Evolutionary conservation across 768 basidiomycete species (phyloP).

Genomic region (Chiua virens): DNA sequence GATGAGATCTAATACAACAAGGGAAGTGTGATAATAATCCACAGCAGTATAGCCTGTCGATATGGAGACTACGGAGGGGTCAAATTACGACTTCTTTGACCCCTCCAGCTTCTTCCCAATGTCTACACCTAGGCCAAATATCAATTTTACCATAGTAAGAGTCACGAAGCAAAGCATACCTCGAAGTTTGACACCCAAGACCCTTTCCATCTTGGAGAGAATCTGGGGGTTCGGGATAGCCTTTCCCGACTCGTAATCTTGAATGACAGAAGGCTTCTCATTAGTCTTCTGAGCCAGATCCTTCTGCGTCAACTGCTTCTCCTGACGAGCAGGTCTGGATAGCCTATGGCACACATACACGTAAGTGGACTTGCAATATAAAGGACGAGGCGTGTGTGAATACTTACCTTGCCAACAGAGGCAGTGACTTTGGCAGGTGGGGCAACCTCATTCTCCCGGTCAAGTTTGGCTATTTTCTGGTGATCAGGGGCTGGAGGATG

Average conservation of each 20-base stretch:
- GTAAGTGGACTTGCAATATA: neutral
- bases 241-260: slow-evolving; percentile 87
- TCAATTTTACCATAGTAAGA: slow-evolving; percentile 1
- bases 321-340: slow-evolving; percentile 80
- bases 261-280: slow-evolving; percentile 84
- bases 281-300: slow-evolving; percentile 92
- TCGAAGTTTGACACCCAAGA: slow-evolving; percentile 84
- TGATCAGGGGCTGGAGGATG: slow-evolving; percentile 77
- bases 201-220: slow-evolving; percentile 85
- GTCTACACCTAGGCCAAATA: slow-evolving; percentile 51
- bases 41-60: slow-evolving; percentile 27
- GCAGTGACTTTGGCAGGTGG: slow-evolving; percentile 80
- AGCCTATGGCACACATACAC: slow-evolving; percentile 47
- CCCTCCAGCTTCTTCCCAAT: slow-evolving; percentile 88
- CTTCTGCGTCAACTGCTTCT: slow-evolving; percentile 82
- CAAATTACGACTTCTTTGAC: slow-evolving; percentile 66
- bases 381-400: neutral
- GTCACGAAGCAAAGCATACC: slow-evolving; percentile 48
- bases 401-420: slow-evolving; percentile 68
- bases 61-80: slow-evolving; percentile 37
- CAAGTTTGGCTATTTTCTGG: slow-evolving; percentile 90
- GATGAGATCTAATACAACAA: slow-evolving; percentile 23
- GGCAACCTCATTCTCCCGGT: slow-evolving; percentile 93
- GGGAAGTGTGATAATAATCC: slow-evolving; percentile 17
- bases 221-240: slow-evolving; percentile 87